Percentiles rank a stretch among this genome's conserved stretches.
These are phyloP conservation scores for Plenodomus tracheiphilus DNA, from an alignment of 2,329 filamentous ascomycete species.

Conservation along the genomic window DNA sequence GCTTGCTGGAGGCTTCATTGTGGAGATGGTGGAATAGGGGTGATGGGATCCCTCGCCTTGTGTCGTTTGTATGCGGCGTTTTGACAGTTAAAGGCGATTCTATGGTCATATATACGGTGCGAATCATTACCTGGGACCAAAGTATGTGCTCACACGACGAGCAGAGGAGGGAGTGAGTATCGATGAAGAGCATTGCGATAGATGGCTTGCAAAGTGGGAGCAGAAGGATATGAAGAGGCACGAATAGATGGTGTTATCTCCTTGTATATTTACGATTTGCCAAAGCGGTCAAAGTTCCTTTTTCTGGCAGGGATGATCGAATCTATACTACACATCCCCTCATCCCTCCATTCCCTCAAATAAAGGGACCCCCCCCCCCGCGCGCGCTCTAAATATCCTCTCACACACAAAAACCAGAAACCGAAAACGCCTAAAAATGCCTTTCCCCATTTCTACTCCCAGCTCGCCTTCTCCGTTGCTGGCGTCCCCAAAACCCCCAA, in stretches of 20 bases:
- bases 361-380: too few relatives aligned
- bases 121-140: conserved; percentile 4
- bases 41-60: conserved; percentile 14
- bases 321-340: too few relatives aligned
- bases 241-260: neutral
- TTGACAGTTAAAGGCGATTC: conserved; percentile 8
- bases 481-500: conserved; percentile 53
- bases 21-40: too few relatives aligned
- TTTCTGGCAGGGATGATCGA: too few relatives aligned
- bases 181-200: neutral
- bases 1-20: too few relatives aligned
- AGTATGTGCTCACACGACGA: conserved; percentile 13
- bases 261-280: too few relatives aligned
- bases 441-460: conserved; percentile 18
- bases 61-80: conserved; percentile 5
- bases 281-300: too few relatives aligned
- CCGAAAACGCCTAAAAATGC: too few relatives aligned
- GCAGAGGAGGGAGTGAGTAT: neutral
- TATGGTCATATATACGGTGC: conserved; percentile 8
- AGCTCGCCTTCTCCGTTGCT: conserved; percentile 15
- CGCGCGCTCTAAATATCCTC: too few relatives aligned
- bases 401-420: too few relatives aligned
- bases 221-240: conserved; percentile 2
- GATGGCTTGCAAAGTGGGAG: conserved; percentile 1
- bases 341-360: too few relatives aligned